Percentiles rank a stretch among this genome's conserved stretches.
phyloP scores from a whole-genome alignment of 2,329 filamentous ascomycete species.

The Myriosclerotinia curreyana region DNA sequence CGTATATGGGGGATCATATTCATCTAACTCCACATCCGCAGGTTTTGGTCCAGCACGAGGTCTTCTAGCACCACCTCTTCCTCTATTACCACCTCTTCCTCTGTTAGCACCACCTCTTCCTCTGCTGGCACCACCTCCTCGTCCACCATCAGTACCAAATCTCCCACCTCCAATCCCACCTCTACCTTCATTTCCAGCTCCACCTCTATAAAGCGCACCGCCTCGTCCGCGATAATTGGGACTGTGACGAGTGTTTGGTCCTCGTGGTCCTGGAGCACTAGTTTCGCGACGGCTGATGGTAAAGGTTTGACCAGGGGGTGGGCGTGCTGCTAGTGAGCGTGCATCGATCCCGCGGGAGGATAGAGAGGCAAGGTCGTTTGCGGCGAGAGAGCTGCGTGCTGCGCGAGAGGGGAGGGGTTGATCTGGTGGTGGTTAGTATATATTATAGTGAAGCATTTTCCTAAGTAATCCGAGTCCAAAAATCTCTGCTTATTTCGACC shows the following conservation, averaged over 20 bases:
- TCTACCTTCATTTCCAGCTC: too few species aligned
- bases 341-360: constrained; percentile 37
- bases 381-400: constrained; percentile 31
- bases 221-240: constrained; percentile 18
- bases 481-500: too few species aligned
- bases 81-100: constrained; percentile 10
- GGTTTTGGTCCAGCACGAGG: background rate
- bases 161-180: constrained; percentile 35
- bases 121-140: constrained; percentile 10
- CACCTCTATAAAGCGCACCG: constrained; percentile 1
- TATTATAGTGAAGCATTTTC: background rate
- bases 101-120: constrained; percentile 17
- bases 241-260: background rate
- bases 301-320: constrained; percentile 28
- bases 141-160: background rate
- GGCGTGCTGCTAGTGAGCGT: constrained; percentile 37
- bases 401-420: constrained; percentile 17
- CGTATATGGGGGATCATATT: constrained; percentile 28
- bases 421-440: constrained; percentile 2
- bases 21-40: constrained; percentile 6
- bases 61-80: constrained; percentile 20
- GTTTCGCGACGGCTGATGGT: constrained; percentile 27
- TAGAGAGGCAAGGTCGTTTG: constrained; percentile 34
- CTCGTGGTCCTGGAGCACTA: too few species aligned
- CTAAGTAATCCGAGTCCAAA: accelerated